Base-by-base conservation (phyloP, 2,329 filamentous ascomycete genomes). In the Aureobasidium sp. region DNA sequence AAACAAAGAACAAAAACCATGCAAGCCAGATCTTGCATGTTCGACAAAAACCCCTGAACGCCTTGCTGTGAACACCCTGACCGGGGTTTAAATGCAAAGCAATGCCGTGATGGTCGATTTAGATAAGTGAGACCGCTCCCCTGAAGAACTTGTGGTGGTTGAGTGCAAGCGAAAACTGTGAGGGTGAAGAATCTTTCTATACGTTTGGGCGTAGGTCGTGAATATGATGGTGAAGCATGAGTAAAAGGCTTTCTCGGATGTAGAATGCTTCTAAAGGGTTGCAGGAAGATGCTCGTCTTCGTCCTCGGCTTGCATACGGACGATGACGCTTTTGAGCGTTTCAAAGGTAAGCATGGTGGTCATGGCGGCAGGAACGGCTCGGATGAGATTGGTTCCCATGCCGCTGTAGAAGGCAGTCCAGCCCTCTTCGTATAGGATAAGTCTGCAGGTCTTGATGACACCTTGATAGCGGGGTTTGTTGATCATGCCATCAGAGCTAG, bases 311-410 rank as follows among this genome's bases (percentile, higher is more conserved):
- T 85, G 83, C 61, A 84, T 66, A 60, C 75, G 76, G 56, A 78
- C 77, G 60, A 85, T 78, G 17, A 77, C 72, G 63, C 81, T 81
- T 66, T 81, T 80, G 63, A 88, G 73, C 67, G 88, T 94, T 76
- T 99, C 94, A 71, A 96, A 99, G 14, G 93, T 97, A 71, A 97
- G 81, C 88, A 99, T 95, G 3, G 94, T 99, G 29, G 96, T 96
- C 70, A 96, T 96, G 22, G 94, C 93, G 24, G 94, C 91, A 35
- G 94, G 94, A 14, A 99, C 88, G 8, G 94, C 94, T 62, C 94
- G 85, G 80, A 97, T 91, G 85, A 99, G 90, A 76, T 99, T 99
- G 53, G 93, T 96, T 40, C 94, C 94, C 81, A 99, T 91, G 39
- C 94, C 94, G 27, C 92, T 93, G 73, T 99, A 99, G 70, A 99